Base-by-base conservation (phyloP, 345 rosid species). In the Atalantia buxifolia region DNA sequence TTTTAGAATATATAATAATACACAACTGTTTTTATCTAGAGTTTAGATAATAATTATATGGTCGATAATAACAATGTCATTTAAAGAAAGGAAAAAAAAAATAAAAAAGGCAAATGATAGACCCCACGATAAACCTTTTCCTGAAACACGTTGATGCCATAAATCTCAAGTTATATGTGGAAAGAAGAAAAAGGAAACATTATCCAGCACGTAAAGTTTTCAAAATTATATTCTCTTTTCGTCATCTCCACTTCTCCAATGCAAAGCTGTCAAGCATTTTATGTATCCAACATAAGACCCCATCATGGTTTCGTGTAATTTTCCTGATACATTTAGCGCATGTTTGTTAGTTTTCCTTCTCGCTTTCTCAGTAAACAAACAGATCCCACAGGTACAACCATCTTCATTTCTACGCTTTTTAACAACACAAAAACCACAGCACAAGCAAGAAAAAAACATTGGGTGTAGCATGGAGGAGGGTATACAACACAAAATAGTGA, bases 401-500 rank as follows among this genome's bases (percentile, higher is more conserved):
- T 18, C 57, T 18, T 53, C 38, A 19, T 36, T 65, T 18, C 2
- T n/a, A 19, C 36, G 2, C 5, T 12, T 19, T 28, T 33, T 22
- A 65, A 65, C 42, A 65, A 18, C 24, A 6, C 50, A 13, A 36
- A 21, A 9, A 21, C 5, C 45, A 13, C 30, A 0, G 24, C 12
- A 22, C 0, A 38, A 24, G 28, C 6, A 38, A 38, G 18, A 21
- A 13, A 40, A 38, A 25, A 14, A 33, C 25, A 74, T 91, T 45
- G 50, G 18, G 3, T 0, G 18, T 13, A 45, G 50, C 50, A 45
- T 13, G 50, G 50, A 13, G 94, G 87, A 87, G 59, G 87, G 70
- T 16, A 86, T 92, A 21, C 83, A 74, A 70, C 98, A 91, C 84
- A 88, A 53, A 81, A 89, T 80, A 13, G 78, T 91, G 62, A 53